These are phyloP conservation scores for Russula earlei DNA, from an alignment of 768 basidiomycete species.

Conservation along the genomic window DNA sequence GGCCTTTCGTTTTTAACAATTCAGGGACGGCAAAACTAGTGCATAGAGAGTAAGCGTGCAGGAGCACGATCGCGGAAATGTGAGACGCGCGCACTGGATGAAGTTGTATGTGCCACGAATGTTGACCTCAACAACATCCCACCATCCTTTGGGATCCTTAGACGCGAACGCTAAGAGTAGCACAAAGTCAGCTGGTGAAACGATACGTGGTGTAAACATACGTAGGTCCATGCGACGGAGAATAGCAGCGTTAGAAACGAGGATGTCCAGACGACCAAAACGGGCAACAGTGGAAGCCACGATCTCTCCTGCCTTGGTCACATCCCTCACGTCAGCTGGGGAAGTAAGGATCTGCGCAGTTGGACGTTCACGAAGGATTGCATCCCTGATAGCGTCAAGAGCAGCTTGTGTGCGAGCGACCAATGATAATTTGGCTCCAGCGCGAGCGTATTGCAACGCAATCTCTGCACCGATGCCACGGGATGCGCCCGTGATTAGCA, in stretches of 20 bases:
- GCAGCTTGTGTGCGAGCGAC: not conserved
- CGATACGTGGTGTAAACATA: not conserved
- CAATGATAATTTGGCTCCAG: not conserved
- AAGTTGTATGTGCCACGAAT: not conserved
- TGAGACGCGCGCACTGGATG: not conserved
- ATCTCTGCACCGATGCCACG: not conserved
- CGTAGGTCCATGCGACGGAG: not conserved
- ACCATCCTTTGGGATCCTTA: not conserved
- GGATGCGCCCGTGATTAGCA: not conserved
- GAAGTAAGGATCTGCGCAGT: not conserved
- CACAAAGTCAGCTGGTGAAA: too few relatives aligned
- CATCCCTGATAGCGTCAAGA: not conserved
- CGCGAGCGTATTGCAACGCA: not conserved
- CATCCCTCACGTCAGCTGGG: not conserved
- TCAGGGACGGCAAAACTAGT: not conserved
- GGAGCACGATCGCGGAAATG: not conserved
- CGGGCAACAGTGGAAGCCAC: not conserved
- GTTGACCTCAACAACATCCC: slow-evolving; percentile 1
- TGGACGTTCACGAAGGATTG: not conserved
- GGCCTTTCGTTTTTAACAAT: not conserved
- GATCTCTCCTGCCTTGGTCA: not conserved
- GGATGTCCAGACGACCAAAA: not conserved
- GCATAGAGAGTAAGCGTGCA: not conserved
- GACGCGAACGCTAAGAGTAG: not conserved
- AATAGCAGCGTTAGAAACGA: not conserved